These are phyloP conservation scores for Podaxis sp. DNA, from an alignment of 768 basidiomycete genomes.

Conservation along the genomic window DNA sequence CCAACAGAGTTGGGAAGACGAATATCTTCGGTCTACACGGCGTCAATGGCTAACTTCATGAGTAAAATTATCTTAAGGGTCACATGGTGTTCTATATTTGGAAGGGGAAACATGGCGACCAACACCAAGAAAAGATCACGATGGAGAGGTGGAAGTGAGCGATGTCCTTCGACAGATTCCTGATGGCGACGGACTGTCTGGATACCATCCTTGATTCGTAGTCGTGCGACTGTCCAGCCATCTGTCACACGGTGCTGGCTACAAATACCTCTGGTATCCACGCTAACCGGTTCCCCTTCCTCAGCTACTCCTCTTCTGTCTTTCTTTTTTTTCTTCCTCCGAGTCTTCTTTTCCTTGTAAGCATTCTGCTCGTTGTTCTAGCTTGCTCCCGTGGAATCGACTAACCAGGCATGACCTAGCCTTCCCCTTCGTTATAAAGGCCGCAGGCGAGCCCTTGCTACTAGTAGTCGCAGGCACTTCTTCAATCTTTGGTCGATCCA, in stretches of 20 bases:
- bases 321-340: constrained; percentile 20
- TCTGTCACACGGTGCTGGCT: constrained; percentile 3
- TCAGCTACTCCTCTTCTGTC: constrained; percentile 16
- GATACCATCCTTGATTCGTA: not conserved
- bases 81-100: constrained; percentile 11
- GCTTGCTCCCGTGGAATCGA: not conserved
- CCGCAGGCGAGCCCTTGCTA: constrained; percentile 35
- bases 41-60: not conserved
- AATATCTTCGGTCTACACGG: not conserved
- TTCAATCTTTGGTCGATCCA: constrained; percentile 15
- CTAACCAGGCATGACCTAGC: constrained; percentile 21
- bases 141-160: not conserved
- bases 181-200: not conserved
- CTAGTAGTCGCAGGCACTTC: constrained; percentile 21
- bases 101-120: constrained; percentile 20
- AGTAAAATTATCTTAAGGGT: not conserved
- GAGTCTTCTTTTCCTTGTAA: constrained; percentile 9
- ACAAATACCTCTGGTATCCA: constrained; percentile 22
- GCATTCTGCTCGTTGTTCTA: not conserved
- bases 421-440: constrained; percentile 21
- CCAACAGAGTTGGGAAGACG: not conserved
- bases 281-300: constrained; percentile 3
- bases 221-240: constrained; percentile 8
- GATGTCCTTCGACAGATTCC: not conserved
- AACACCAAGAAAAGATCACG: constrained; percentile 7